Evolutionary conservation across 495 filamentous ascomycete genomes (phyloP).

Genomic region (Daldinia childiae): DNA sequence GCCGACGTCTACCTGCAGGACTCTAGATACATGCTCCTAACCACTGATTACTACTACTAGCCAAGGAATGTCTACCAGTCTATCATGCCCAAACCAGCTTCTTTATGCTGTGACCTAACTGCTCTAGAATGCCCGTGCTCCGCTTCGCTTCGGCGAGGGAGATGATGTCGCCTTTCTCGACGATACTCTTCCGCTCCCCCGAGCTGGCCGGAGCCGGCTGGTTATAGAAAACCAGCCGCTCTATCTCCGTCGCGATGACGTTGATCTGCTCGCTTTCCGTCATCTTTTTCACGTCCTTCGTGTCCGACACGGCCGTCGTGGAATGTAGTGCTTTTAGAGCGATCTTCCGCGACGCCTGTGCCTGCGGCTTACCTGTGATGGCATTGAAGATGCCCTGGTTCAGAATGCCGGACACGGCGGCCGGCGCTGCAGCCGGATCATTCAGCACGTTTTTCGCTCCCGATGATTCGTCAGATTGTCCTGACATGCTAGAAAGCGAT

Average conservation of each 20-base stretch:
- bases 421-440: slow-evolving; percentile 21
- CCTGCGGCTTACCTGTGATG: slow-evolving; percentile 40
- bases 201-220: slow-evolving; percentile 50
- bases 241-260: slow-evolving; percentile 71
- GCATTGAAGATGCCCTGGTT: slow-evolving; percentile 41
- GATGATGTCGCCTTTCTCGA: slow-evolving; percentile 82
- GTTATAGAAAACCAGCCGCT: slow-evolving; percentile 52
- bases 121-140: slow-evolving; percentile 86
- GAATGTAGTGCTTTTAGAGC: slow-evolving; percentile 71
- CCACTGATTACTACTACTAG: background rate
- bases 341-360: slow-evolving; percentile 48
- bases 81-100: slow-evolving; percentile 86
- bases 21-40: slow-evolving; percentile 9
- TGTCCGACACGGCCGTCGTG: slow-evolving; percentile 57
- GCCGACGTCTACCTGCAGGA: background rate
- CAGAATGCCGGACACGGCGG: slow-evolving; percentile 26
- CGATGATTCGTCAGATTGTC: slow-evolving; percentile 37
- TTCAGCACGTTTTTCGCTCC: slow-evolving; percentile 29
- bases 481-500: slow-evolving; percentile 70
- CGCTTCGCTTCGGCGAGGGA: slow-evolving; percentile 83
- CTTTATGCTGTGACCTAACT: slow-evolving; percentile 85
- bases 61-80: background rate
- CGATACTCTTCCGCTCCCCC: slow-evolving; percentile 50
- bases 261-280: slow-evolving; percentile 77
- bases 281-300: slow-evolving; percentile 55